These are phyloP conservation scores for Bryoerythrophyllum caledonicum DNA, from an alignment of 225 moss, liverwort and hornwort genomes.

Conservation along the genomic window DNA sequence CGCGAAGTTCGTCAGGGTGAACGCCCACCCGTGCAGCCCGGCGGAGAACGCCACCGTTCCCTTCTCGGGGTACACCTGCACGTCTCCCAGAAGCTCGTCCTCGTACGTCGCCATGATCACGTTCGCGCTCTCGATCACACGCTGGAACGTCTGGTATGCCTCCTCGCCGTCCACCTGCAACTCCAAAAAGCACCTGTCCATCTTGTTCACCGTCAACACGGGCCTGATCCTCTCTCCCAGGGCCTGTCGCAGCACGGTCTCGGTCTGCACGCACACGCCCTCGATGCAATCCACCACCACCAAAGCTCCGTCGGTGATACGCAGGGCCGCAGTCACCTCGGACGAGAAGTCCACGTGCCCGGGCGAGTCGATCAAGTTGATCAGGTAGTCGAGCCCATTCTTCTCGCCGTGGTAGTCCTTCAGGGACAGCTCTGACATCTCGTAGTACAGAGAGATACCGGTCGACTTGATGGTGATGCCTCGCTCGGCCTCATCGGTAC, in stretches of 20 bases:
- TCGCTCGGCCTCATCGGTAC: conserved; percentile 63
- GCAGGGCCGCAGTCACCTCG: conserved; percentile 56
- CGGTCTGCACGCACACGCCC: conserved; percentile 55
- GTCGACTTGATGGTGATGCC: conserved; percentile 70
- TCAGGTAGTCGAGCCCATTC: conserved; percentile 53
- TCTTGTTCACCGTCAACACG: conserved; percentile 68
- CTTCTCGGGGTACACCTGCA: conserved; percentile 73
- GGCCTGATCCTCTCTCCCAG: conserved; percentile 56
- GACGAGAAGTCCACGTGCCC: conserved; percentile 65
- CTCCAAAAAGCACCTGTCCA: conserved; percentile 73
- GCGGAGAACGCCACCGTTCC: conserved; percentile 70
- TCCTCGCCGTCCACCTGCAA: conserved; percentile 59
- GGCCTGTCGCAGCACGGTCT: conserved; percentile 51
- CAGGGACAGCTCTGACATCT: conserved; percentile 37
- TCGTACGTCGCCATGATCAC: conserved; percentile 69
- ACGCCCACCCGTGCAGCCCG: conserved; percentile 67
- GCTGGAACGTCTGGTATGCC: conserved; percentile 63
- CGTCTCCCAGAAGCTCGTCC: conserved; percentile 61
- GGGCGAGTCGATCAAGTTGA: conserved; percentile 58
- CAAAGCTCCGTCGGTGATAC: conserved; percentile 51
- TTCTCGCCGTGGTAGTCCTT: conserved; percentile 64
- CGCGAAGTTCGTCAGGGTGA: conserved; percentile 63
- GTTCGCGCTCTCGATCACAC: conserved; percentile 60
- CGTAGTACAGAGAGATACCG: conserved; percentile 63
- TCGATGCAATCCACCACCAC: conserved; percentile 58